Percentiles rank a stretch among this genome's conserved stretches.
These are phyloP conservation scores for Babesia bovis DNA, from an alignment of 169 alveolate species.

Conservation along the genomic window DNA sequence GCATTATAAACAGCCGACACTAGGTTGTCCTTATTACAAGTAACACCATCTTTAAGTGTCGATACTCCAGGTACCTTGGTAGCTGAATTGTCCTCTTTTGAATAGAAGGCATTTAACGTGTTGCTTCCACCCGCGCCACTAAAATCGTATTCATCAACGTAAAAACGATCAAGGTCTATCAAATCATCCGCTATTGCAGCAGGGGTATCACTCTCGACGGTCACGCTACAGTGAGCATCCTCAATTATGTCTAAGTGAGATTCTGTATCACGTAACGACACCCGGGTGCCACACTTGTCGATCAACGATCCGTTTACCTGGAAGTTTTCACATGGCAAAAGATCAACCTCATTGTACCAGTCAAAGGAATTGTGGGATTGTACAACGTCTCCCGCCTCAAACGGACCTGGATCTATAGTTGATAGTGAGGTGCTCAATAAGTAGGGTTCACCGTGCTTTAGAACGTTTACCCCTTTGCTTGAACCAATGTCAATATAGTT, in stretches of 20 bases:
- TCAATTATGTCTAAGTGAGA: conserved; percentile 24
- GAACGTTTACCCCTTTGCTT: neutral
- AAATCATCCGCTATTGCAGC: neutral
- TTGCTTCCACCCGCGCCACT: neutral
- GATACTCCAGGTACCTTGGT: neutral
- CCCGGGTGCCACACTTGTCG: neutral
- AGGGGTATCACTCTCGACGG: neutral
- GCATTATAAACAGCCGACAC: conserved; percentile 18
- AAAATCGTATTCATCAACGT: conserved; percentile 7
- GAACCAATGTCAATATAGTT: too few relatives aligned
- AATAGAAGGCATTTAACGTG: conserved; percentile 11
- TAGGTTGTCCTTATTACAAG: conserved; percentile 16
- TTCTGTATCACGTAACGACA: neutral
- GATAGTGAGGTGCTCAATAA: conserved; percentile 11
- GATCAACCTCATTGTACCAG: neutral
- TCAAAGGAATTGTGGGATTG: neutral
- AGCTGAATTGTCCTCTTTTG: neutral
- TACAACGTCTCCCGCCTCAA: neutral
- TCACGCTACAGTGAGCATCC: conserved; percentile 17
- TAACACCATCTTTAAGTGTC: neutral
- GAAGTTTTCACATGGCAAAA: too few relatives aligned
- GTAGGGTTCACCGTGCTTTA: neutral
- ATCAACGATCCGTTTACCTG: neutral
- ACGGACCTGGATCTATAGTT: neutral
- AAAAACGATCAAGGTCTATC: conserved; percentile 18